Conservation (phyloP, 2,329 filamentous ascomycete genomes). For the Ilyonectria robusta region DNA sequence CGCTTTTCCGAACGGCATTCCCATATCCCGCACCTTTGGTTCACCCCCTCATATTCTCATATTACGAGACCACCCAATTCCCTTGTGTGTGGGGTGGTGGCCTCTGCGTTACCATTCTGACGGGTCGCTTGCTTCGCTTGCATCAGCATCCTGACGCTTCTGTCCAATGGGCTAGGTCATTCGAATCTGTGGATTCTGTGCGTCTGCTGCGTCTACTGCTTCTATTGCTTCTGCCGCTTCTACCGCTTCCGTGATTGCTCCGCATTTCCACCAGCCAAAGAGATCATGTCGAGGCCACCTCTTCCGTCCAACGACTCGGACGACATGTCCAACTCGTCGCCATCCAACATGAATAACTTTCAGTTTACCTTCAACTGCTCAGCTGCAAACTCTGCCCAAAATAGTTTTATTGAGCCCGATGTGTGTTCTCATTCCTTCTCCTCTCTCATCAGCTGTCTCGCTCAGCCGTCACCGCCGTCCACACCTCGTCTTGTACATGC, state of each 20-base stretch:
- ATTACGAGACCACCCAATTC: conserved; percentile 14
- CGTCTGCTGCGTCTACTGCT: not conserved
- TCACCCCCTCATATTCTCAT: conserved; percentile 21
- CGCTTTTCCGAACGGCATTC: not conserved
- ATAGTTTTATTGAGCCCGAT: conserved; percentile 53
- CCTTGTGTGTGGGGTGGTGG: conserved; percentile 31
- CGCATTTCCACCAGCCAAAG: conserved; percentile 21
- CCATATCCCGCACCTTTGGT: conserved; percentile 21
- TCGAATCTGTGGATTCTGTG: conserved; percentile 13
- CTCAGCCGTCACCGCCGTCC: not conserved
- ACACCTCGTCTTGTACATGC: not conserved
- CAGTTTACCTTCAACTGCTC: conserved; percentile 54
- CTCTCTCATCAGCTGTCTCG: not conserved
- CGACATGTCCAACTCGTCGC: conserved; percentile 33
- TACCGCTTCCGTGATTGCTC: conserved; percentile 8
- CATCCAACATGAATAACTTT: conserved; percentile 41
- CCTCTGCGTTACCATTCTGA: conserved; percentile 34
- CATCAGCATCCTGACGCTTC: conserved; percentile 16
- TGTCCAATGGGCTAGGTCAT: conserved; percentile 24
- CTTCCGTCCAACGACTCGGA: conserved; percentile 28
- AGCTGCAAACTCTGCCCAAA: conserved; percentile 43
- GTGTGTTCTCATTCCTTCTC: conserved; percentile 40
- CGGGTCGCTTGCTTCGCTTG: conserved; percentile 28
- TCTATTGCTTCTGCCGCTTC: conserved; percentile 4
- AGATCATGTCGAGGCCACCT: conserved; percentile 35